These are phyloP conservation scores for Suillus ampliporus DNA, from an alignment of 768 basidiomycete genomes.

Conservation along the genomic window DNA sequence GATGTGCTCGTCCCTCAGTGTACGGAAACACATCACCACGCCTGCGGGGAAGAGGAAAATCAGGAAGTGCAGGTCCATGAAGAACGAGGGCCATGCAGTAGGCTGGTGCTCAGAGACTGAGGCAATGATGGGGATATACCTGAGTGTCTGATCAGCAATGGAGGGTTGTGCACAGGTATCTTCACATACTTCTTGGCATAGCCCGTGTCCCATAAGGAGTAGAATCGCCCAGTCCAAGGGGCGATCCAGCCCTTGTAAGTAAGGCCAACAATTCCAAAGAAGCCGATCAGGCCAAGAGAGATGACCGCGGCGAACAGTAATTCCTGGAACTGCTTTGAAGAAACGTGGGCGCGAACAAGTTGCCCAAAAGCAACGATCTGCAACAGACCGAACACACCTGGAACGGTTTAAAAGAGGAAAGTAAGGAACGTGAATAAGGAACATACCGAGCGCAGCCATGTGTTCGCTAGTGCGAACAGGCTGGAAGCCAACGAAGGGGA, in stretches of 20 bases:
- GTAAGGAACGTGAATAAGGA: slow-evolving; percentile 15
- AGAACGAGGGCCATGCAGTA: slow-evolving; percentile 99
- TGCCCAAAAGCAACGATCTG: slow-evolving; percentile 95
- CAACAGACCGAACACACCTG: slow-evolving; percentile 93
- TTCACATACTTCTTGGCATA: slow-evolving; percentile 90
- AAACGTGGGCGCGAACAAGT: slow-evolving; percentile 86
- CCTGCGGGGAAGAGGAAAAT: slow-evolving; percentile 98
- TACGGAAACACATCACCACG: slow-evolving; percentile 90
- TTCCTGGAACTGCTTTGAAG: slow-evolving; percentile 89
- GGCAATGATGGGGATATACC: slow-evolving; percentile 96
- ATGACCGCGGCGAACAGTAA: slow-evolving; percentile 76
- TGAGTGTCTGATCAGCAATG: slow-evolving; percentile 32
- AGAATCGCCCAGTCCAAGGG: slow-evolving; percentile 99
- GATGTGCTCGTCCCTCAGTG: slow-evolving; percentile 94
- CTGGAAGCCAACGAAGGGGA: slow-evolving; percentile 99
- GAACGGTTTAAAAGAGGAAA: slow-evolving; percentile 8
- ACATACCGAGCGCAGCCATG: slow-evolving; percentile 92
- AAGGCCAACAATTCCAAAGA: slow-evolving; percentile 73
- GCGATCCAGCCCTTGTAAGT: slow-evolving; percentile 96
- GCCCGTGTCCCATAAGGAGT: slow-evolving; percentile 98
- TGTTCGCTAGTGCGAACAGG: slow-evolving; percentile 98
- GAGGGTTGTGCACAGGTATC: slow-evolving; percentile 10
- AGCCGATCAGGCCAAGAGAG: slow-evolving; percentile 71
- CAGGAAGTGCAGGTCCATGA: slow-evolving; percentile 98
- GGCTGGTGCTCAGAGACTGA: slow-evolving; percentile 99